Evolutionary conservation across 148 eudicot genomes (phyloP), one percentile per base, ranked within the genome.

Genomic region (Cornus suecica): DNA sequence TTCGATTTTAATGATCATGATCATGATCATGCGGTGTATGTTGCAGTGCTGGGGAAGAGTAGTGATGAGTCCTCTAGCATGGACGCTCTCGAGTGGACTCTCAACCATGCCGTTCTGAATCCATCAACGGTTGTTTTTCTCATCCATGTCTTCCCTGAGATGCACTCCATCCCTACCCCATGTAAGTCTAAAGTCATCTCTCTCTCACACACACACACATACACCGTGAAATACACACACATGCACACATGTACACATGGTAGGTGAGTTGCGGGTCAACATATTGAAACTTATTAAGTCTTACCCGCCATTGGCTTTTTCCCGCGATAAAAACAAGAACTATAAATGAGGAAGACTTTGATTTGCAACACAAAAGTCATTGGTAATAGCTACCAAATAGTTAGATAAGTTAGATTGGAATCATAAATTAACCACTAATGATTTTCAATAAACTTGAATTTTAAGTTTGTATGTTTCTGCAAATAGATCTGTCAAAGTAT

Each of bases 61-160:
- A 37, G 42, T 37, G 42, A 37, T 37, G 79, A 29, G 8, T 25
- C 51, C 26, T 37, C 42, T 37, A 90, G 97, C 79, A 86, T 84
- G 88, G 92, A 83, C 60, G 98, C 97, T 0, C 88, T 94, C 62
- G n/a, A 79, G 3, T 92, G 98, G 97, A 65, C 91, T 8, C 83
- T 94, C 37, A 73, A 77, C n/a, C 66, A 93, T 76, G 80, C 63
- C 8, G 72, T 78, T 0, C 9, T 37, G 52, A 27, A 65, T 66
- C 76, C 78, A 27, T 80, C 80, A 2, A 76, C 89, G 14, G 28
- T 78, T 32, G 81, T 94, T 27, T 89, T 82, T 79, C 94, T 94
- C 75, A 75, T 94, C 68, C 96, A 94, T 78, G 82, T 94, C 74
- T 92, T 83, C 80, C 87, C 97, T n/a, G 85, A 81, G 76, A 69